Conservation (phyloP, 192 early-diverging fungal genomes). For the Endogone sp. region DNA sequence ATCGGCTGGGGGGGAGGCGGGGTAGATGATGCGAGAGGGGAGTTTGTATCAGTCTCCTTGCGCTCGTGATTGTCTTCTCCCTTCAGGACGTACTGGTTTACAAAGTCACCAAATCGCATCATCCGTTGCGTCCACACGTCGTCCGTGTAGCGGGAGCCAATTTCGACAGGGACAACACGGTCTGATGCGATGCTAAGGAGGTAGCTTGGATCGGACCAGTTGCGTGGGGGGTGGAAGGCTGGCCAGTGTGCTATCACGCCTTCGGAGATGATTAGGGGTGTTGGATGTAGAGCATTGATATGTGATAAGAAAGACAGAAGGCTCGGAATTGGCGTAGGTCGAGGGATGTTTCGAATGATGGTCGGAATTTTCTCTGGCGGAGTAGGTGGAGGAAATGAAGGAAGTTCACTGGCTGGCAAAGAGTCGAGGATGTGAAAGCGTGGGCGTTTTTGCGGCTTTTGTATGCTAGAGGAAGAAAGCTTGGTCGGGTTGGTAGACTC, state of each 20-base stretch:
- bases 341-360: background rate
- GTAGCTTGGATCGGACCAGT: conserved; percentile 63
- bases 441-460: background rate
- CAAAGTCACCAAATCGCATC: conserved; percentile 67
- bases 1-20: background rate
- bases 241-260: conserved; percentile 64
- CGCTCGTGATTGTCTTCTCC: background rate
- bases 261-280: conserved; percentile 49
- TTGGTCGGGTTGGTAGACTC: background rate
- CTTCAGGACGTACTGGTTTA: conserved; percentile 40
- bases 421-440: background rate
- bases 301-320: background rate
- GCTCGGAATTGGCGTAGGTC: background rate
- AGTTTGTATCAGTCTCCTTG: background rate
- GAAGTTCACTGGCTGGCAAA: background rate
- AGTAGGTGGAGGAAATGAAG: background rate
- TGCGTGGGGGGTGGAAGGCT: conserved; percentile 38
- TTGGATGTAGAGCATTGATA: background rate
- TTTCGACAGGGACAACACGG: conserved; percentile 78
- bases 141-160: conserved; percentile 78
- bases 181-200: conserved; percentile 55
- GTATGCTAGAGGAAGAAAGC: background rate
- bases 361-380: background rate
- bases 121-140: conserved; percentile 69
- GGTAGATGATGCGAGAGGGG: background rate